Percentiles rank a stretch among this genome's conserved stretches.
Evolutionary conservation across 345 rosid species (phyloP).

Genomic region (Toxicodendron radicans): DNA sequence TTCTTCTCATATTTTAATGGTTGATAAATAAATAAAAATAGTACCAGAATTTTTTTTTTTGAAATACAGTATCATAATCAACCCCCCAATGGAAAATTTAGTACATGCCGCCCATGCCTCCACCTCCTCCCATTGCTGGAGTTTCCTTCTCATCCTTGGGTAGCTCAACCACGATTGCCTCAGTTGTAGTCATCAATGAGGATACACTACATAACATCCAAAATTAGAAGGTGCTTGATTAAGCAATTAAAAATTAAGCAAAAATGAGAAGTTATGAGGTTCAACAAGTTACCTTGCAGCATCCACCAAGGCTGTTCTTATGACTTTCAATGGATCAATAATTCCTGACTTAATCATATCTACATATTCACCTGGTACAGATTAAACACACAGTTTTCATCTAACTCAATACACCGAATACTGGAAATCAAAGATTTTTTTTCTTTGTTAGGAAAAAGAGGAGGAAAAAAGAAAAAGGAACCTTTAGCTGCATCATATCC

Average conservation of each 20-base stretch:
- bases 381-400: not conserved
- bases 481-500: constrained; percentile 59
- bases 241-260: no score
- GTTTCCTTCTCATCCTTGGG: constrained; percentile 54
- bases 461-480: not conserved
- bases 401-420: not conserved
- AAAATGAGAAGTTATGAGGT: not conserved
- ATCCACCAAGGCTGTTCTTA: constrained; percentile 67
- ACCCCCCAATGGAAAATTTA: not conserved
- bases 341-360: constrained; percentile 64
- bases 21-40: not conserved
- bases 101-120: constrained; percentile 59
- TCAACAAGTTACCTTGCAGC: constrained; percentile 48
- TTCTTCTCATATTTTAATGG: not conserved
- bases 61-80: not conserved
- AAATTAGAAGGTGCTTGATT: not conserved
- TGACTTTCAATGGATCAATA: constrained; percentile 65
- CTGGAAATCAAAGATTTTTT: not conserved
- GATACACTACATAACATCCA: constrained; percentile 43
- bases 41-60: not conserved
- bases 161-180: constrained; percentile 48
- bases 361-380: constrained; percentile 52
- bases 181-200: constrained; percentile 64
- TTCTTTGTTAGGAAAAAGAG: no score
- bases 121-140: constrained; percentile 31